These are phyloP conservation scores for Nannochloropsis gaditana DNA, from an alignment of 108 stramenopile species.

Conservation along the genomic window DNA sequence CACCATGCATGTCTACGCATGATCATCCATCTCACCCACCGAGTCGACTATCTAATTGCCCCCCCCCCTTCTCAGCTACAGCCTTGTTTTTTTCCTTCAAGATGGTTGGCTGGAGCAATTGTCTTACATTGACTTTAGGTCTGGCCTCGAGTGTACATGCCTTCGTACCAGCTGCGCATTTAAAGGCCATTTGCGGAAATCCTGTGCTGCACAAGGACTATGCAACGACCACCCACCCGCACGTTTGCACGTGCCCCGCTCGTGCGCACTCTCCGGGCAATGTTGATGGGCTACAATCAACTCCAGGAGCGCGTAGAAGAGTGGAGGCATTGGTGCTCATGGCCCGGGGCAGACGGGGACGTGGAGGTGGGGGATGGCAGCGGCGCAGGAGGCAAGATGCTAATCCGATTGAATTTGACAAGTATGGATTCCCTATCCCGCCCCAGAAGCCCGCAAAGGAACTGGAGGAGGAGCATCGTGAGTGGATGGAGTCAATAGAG, in stretches of 20 bases:
- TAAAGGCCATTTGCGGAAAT: background rate
- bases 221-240: background rate
- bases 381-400: slow-evolving; percentile 9
- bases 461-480: background rate
- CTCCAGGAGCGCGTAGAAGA: background rate
- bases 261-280: background rate
- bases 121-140: background rate
- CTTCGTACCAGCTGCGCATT: background rate
- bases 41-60: too few species aligned
- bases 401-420: background rate
- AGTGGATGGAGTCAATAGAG: background rate
- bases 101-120: slow-evolving; percentile 13
- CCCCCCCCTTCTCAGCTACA: too few species aligned
- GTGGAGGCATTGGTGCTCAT: background rate
- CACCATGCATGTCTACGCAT: too few species aligned
- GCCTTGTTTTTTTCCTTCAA: background rate
- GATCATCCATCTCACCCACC: too few species aligned
- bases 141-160: slow-evolving; percentile 19
- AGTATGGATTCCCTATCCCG: slow-evolving; percentile 7
- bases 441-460: slow-evolving; percentile 1
- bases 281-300: too few species aligned
- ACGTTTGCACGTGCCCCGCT: background rate
- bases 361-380: slow-evolving; percentile 14
- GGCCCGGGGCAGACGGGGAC: background rate
- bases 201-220: background rate